Base-by-base conservation (phyloP, 2,329 filamentous ascomycete genomes). In the Aspergillus viridinutans region DNA sequence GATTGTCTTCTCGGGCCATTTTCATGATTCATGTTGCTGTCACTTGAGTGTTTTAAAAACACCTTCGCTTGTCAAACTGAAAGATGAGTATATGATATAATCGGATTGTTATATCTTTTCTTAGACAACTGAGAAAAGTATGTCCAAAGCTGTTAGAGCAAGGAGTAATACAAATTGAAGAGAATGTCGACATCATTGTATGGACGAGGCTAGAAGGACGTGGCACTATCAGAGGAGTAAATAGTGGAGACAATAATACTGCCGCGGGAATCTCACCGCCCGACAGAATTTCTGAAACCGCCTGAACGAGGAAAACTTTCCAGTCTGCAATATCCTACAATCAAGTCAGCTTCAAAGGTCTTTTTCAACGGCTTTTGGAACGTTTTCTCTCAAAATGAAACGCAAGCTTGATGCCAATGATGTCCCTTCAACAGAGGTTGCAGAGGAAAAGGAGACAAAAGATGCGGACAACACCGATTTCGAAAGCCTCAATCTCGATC, bases 401-500 rank as follows among this genome's bases (percentile, higher is more conserved):
- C 74, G 79, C 55, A 81, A 81, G 64, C 70, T 81, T 20, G 77
- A 80, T 60, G 73, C 71, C 25, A 77, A 80, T 53, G 75, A 79
- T 64, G 72, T 78, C 1, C 78, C 78, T 1, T 74, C 73, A 1
- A 64, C 74, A 4, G 70, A 75, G 57, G 61, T 66, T 8, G 49
- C 58, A 7, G 67, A 65, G n/a, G 53, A 43, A 10, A 63, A 64
- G 10, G 69, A 68, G 62, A 66, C 57, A 52, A 64, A 63, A 21
- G 53, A 62, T 35, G 28, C 54, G n/a, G 52, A 62, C 56, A 70
- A 80, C 21, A 71, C 77, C 53, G 85, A 85, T 3, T 99, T 97
- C 70, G 81, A 87, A 62, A 83, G 85, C 56, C 83, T 97, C 59
- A 86, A 86, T 60, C 85, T 99, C 60, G 94, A 99, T 71, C 78